Evolutionary conservation across 164 flowering plant species (phyloP).

Genomic region (Pachysandra terminalis): DNA sequence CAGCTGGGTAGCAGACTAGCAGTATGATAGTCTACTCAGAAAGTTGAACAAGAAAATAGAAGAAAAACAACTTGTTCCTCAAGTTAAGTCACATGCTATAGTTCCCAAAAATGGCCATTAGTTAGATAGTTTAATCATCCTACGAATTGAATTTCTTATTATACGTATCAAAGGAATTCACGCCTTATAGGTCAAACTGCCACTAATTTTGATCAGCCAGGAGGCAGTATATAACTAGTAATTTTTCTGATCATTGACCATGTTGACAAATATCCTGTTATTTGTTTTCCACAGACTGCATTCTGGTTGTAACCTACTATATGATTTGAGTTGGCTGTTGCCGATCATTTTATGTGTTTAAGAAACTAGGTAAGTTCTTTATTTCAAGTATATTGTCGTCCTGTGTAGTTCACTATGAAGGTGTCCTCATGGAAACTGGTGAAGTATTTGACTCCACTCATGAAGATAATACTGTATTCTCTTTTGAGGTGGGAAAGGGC

Average conservation of each 20-base stretch:
- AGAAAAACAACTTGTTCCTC: not conserved
- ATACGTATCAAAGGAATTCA: too few relatives aligned
- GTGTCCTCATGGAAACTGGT: slow-evolving; percentile 81
- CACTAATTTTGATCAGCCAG: too few relatives aligned
- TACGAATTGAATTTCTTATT: too few relatives aligned
- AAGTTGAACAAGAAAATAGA: not conserved
- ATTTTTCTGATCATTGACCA: too few relatives aligned
- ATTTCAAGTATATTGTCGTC: slow-evolving; percentile 2
- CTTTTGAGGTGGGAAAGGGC: slow-evolving; percentile 87
- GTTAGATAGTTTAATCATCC: not conserved
- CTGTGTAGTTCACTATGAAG: slow-evolving; percentile 88
- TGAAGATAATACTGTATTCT: slow-evolving; percentile 84
- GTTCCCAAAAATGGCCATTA: not conserved
- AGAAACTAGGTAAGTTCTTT: not conserved
- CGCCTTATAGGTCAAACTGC: too few relatives aligned
- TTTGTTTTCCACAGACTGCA: not conserved
- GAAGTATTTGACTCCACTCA: slow-evolving; percentile 85
- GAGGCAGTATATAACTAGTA: too few relatives aligned
- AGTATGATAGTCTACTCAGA: not conserved
- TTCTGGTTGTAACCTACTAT: not conserved
- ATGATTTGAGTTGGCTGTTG: not conserved
- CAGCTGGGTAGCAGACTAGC: not conserved
- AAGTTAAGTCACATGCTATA: not conserved
- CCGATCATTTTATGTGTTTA: not conserved
- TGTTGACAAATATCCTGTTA: too few relatives aligned